A percentile compares a stretch with the other conserved stretches of the same genome.
phyloP scores from a whole-genome alignment of 768 basidiomycete genomes.

The Mycena crocata region DNA sequence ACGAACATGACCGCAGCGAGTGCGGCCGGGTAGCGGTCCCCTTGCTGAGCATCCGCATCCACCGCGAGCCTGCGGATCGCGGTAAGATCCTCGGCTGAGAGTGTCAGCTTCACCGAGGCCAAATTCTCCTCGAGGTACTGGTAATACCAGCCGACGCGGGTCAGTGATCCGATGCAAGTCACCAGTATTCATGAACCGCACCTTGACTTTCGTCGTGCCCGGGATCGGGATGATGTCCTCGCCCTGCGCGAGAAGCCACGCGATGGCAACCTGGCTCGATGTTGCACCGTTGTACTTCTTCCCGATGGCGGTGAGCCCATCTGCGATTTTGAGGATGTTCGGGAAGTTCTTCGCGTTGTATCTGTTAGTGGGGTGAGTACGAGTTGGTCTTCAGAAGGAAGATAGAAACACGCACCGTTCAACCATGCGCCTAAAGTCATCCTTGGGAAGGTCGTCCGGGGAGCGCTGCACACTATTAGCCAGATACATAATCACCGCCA shows the following conservation, averaged over 20 bases:
- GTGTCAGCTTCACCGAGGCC: constrained; percentile 7
- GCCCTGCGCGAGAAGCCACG: constrained; percentile 33
- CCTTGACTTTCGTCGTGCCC: constrained; percentile 29
- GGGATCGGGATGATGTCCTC: constrained; percentile 28
- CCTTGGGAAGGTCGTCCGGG: constrained; percentile 44
- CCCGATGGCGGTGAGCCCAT: constrained; percentile 46
- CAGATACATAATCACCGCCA: not conserved
- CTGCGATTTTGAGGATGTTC: constrained; percentile 51
- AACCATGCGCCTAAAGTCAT: constrained; percentile 43
- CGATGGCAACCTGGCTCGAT: constrained; percentile 27
- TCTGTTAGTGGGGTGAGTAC: not conserved
- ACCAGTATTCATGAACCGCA: constrained; percentile 5
- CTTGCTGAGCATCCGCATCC: constrained; percentile 35
- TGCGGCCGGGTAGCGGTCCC: constrained; percentile 39
- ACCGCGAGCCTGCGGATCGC: constrained; percentile 41
- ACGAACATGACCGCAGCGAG: constrained; percentile 23
- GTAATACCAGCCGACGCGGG: constrained; percentile 1
- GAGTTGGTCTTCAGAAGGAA: not conserved
- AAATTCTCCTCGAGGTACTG: constrained; percentile 51
- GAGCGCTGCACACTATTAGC: constrained; percentile 36
- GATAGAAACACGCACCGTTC: constrained; percentile 30
- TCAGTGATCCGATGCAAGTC: not conserved
- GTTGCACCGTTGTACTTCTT: constrained; percentile 38
- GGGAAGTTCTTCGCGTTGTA: constrained; percentile 54
- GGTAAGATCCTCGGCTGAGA: constrained; percentile 14